phyloP scores from a whole-genome alignment of 23 red algal species.

The Pyropia haitanensis region DNA sequence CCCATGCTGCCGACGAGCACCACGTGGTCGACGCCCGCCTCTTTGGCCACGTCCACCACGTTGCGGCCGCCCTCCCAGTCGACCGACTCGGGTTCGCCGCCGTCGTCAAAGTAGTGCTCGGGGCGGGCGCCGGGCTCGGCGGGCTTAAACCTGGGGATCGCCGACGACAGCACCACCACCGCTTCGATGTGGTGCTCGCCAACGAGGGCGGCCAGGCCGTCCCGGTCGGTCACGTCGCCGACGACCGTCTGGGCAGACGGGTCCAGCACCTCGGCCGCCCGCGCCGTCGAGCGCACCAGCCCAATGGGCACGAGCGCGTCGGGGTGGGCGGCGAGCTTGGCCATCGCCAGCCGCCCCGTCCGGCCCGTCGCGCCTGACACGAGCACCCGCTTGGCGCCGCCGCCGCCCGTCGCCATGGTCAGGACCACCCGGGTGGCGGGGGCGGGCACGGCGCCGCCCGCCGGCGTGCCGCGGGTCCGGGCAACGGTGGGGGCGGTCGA shows the following conservation, averaged over 20 bases:
- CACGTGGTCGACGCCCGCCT: slow-evolving; percentile 50
- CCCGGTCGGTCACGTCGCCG: slow-evolving; percentile 45
- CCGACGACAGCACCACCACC: slow-evolving; percentile 47
- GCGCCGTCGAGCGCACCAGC: slow-evolving; percentile 27
- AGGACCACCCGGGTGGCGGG: too few relatives aligned
- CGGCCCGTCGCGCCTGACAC: slow-evolving; percentile 64
- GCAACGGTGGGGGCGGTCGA: too few relatives aligned
- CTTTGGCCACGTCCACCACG: slow-evolving; percentile 60
- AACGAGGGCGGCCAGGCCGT: slow-evolving; percentile 24
- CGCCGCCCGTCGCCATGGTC: too few relatives aligned
- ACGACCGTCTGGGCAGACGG: slow-evolving; percentile 12
- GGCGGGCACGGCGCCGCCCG: too few relatives aligned
- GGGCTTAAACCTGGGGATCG: slow-evolving; percentile 39
- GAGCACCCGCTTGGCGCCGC: slow-evolving; percentile 13
- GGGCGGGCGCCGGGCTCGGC: slow-evolving; percentile 26
- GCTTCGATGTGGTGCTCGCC: slow-evolving; percentile 19
- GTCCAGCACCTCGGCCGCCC: slow-evolving; percentile 13
- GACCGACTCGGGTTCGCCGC: slow-evolving; percentile 46
- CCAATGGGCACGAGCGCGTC: slow-evolving; percentile 23
- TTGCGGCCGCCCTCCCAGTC: slow-evolving; percentile 46
- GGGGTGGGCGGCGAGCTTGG: slow-evolving; percentile 13
- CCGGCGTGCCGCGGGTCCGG: too few relatives aligned
- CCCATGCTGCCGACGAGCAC: slow-evolving; percentile 51
- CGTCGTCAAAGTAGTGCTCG: slow-evolving; percentile 31
- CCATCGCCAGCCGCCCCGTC: slow-evolving; percentile 55